Conservation (phyloP, 257 asterid species). For the Solanum bulbocastanum region DNA sequence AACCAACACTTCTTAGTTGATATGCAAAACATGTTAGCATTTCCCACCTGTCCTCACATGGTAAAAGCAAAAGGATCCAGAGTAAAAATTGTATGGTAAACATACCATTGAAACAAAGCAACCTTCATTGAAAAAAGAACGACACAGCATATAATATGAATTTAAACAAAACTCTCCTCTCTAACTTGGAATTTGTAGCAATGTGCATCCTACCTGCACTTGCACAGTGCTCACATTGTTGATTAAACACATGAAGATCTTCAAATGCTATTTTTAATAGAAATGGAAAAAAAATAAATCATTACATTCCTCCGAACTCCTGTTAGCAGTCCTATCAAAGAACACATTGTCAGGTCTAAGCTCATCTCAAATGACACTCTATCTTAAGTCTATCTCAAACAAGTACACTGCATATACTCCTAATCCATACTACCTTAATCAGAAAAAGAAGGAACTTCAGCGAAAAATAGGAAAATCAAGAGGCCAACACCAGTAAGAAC, state of each 20-base stretch:
- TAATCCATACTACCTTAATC: background rate
- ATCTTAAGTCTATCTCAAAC: background rate
- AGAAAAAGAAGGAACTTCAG: background rate
- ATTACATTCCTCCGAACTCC: background rate
- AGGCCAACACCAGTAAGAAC: background rate
- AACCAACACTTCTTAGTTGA: background rate
- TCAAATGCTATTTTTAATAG: background rate
- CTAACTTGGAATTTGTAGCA: background rate
- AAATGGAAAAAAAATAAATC: background rate
- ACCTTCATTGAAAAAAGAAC: background rate
- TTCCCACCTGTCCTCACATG: background rate
- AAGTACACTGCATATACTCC: background rate
- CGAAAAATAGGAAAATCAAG: background rate
- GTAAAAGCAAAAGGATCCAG: background rate
- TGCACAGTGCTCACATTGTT: background rate
- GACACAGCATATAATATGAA: background rate
- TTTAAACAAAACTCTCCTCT: background rate
- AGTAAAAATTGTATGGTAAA: background rate
- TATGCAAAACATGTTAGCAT: background rate
- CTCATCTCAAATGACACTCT: background rate
- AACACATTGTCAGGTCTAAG: background rate
- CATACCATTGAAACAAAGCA: background rate
- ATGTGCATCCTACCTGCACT: background rate
- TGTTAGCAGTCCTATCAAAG: background rate
- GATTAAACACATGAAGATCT: background rate